Evolutionary conservation across 1,284 basidiomycete species (phyloP), one percentile per base, ranked within the genome.

Genomic region (Fereydounia khargensis): DNA sequence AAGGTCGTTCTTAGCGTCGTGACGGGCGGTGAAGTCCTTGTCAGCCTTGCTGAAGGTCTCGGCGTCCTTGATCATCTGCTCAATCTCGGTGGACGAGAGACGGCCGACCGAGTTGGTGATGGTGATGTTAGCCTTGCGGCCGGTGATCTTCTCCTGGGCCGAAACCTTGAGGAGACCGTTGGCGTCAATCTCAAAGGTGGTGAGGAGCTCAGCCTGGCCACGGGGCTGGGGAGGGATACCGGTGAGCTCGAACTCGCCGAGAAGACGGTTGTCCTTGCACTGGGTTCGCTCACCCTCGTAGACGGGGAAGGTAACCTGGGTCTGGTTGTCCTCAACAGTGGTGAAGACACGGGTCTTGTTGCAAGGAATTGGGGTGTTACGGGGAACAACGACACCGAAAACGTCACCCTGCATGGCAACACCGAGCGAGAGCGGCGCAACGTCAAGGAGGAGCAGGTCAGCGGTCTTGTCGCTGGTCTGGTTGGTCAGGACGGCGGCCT

Each of bases 21-120:
- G 72, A 51, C 69, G 66, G 39, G 72, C 72, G 45, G 70, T 70
- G 70, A 74, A 74, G 65, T 74, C 73, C 52, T 68, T 67, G 69
- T 74, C 73, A 38, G 67, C 62, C 53, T 69, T 65, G 69, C 70
- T 71, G 73, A 74, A 75, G 43, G 65, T 63, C 64, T 75, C 73
- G 52, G 69, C 68, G 44, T 75, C 73, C 69, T 73, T 74, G 71
- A 75, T 74, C 73, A 75, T 75, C 66, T 75, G 71, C 55, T 75
- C 73, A 44, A 75, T 75, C 65, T 75, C 73, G 37, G 65, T 69
- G 22, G 59, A 65, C 43, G 58, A 64, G 19, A 75, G 61, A 35
- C 73, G 69, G 40, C 73, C 73, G 37, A 74, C 71, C 46, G 68
- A 72, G 73, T 73, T 74, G 65, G 73, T 72, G 64, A 75, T 75